Evolutionary conservation across 139 green algal species (phyloP).

Genomic region (Volvox reticuliferus): DNA sequence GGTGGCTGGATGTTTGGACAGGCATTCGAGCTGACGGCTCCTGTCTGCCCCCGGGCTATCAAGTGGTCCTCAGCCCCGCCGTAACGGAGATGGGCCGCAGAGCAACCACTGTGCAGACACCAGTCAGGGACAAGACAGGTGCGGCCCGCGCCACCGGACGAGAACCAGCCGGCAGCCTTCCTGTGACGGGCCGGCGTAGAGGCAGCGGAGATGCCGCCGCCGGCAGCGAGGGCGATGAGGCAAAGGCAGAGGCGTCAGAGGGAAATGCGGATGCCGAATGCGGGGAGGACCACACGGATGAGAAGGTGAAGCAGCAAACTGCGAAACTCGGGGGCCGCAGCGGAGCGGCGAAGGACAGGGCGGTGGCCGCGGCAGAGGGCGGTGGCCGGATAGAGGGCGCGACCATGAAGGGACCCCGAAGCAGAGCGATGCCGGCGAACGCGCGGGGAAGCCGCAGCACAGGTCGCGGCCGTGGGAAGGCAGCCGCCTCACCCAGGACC

Average conservation of each 20-base stretch:
- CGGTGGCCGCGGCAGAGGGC: not conserved
- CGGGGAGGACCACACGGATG: not conserved
- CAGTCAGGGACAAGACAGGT: not conserved
- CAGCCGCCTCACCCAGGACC: not conserved
- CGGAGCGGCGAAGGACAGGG: not conserved
- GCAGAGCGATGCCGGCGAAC: not conserved
- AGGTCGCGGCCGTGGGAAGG: not conserved
- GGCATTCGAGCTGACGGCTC: not conserved
- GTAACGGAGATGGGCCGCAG: not conserved
- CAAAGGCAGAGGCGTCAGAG: not conserved
- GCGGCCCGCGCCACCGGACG: not conserved
- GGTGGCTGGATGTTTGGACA: not conserved
- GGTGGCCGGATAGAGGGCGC: not conserved
- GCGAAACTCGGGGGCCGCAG: not conserved
- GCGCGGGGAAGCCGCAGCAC: not conserved
- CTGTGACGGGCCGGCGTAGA: not conserved
- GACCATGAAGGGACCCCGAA: not conserved
- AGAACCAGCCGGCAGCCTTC: not conserved
- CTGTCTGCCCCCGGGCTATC: slow-evolving; percentile 28
- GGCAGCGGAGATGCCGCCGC: not conserved
- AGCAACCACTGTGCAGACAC: not conserved
- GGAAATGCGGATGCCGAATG: not conserved
- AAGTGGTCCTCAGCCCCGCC: slow-evolving; percentile 14
- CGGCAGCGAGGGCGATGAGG: not conserved
- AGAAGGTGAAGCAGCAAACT: not conserved